Base-by-base conservation (phyloP, 2,329 filamentous ascomycete species). In the Talaromyces sp. region DNA sequence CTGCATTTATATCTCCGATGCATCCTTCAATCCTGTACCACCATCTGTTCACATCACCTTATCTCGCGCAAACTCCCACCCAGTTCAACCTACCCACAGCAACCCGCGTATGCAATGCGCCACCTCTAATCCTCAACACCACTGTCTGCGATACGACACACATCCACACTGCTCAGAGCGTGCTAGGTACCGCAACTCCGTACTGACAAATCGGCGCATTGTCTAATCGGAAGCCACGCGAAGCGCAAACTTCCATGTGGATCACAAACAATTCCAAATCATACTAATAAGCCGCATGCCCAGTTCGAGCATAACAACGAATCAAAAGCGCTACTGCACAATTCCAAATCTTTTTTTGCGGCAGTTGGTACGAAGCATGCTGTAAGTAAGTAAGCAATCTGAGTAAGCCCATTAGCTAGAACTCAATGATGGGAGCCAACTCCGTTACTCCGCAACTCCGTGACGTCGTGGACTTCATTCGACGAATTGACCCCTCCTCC, bases 211-310 rank as follows among this genome's bases (percentile, higher is more conserved):
- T 31, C 27, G 4, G 27, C 27, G 27, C 27, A 27, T 27, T 27
- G 27, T 5, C 27, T 4, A 6, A 31, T 31, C 27, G 27, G 27
- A 31, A 31, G 8, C 27, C 27, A 31, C 27, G 6, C 7, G 5
- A 7, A 31, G 27, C 27, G 27, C 27, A 31, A 6, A 22, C 22
- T 7, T 31, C 5, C 37, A 15, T 5, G 37, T 39, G 37, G 37
- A 39, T 27, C 19, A 50, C 8, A 3, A 15, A 58, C 22, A 43
- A 59, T 59, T 59, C 56, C 56, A 59, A 59, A 59, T 59, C 56
- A 59, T 59, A 10, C 9, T 9, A 2, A n/a, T 25, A 11, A 47
- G 17, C 22, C 15, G 45, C 43, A 49, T 31, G 4, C 4, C 3
- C 27, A 31, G 27, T 31, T 6, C 27, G 27, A 31, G 27, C 27